These are phyloP conservation scores for Leishmania major DNA, from an alignment of 208 protist species.

Conservation along the genomic window DNA sequence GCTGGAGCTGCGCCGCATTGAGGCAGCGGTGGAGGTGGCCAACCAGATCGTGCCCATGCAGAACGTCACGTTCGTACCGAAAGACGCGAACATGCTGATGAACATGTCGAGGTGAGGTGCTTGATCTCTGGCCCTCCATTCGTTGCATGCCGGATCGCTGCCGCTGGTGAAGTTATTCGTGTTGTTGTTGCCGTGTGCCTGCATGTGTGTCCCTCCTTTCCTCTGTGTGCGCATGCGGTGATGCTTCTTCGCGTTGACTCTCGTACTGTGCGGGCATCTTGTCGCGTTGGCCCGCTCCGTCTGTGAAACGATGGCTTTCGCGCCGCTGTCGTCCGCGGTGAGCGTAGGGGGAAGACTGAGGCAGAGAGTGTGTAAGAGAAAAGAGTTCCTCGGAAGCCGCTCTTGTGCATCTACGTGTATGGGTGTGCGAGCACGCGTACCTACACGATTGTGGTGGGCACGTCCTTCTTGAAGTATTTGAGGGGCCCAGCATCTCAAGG, in stretches of 20 bases:
- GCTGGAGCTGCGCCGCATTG: slow-evolving; percentile 96
- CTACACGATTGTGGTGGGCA: not conserved
- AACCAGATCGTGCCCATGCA: slow-evolving; percentile 73
- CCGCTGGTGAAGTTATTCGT: not conserved
- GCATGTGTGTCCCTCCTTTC: not conserved
- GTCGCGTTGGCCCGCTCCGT: not conserved
- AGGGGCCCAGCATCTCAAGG: not conserved
- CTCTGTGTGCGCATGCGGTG: not conserved
- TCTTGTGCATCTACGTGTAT: not conserved
- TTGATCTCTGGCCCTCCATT: not conserved
- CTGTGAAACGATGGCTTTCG: not conserved
- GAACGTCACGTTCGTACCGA: slow-evolving; percentile 89
- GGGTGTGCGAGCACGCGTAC: not conserved
- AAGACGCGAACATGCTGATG: slow-evolving; percentile 70
- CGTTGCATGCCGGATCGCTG: not conserved
- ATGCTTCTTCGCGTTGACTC: no score
- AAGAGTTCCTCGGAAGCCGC: not conserved
- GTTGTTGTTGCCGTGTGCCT: not conserved
- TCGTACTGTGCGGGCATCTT: not conserved
- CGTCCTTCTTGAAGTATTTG: not conserved
- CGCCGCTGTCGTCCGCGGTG: not conserved
- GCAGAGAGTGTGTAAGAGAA: not conserved
- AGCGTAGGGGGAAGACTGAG: not conserved
- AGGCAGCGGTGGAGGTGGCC: slow-evolving; percentile 96
- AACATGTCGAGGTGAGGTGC: slow-evolving; percentile 36